Percentiles rank a stretch among this genome's conserved stretches.
Conservation (phyloP, 164 flowering plant genomes). For the Kalanchoe fedtschenkoi region DNA sequence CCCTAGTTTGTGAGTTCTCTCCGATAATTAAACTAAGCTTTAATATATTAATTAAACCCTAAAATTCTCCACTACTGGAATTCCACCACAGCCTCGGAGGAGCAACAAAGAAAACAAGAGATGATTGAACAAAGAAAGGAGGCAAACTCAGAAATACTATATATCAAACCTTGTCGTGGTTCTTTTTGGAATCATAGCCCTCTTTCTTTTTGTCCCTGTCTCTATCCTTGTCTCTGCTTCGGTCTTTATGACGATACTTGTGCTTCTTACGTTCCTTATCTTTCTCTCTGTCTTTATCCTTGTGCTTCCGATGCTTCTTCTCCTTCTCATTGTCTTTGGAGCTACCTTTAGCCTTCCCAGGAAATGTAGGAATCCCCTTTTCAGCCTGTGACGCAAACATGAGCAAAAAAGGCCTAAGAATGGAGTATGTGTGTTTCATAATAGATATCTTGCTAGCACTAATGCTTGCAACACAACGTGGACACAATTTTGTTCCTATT, state of each 20-base stretch:
- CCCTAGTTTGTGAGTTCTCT: neutral
- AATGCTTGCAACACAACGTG: neutral
- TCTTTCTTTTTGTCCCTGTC: conserved; percentile 64
- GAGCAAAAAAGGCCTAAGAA: neutral
- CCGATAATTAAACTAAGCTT: neutral
- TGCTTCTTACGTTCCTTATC: conserved; percentile 73
- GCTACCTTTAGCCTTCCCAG: conserved; percentile 44
- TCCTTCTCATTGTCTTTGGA: conserved; percentile 64
- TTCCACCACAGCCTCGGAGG: neutral
- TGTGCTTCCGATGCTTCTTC: conserved; percentile 40
- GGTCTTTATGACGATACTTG: conserved; percentile 62
- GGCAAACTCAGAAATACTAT: neutral
- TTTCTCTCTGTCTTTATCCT: conserved; percentile 62
- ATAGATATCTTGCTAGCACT: too few relatives aligned
- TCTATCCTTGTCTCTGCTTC: conserved; percentile 59
- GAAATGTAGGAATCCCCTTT: conserved; percentile 55
- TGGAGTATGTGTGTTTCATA: neutral
- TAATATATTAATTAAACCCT: too few relatives aligned
- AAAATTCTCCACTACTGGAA: neutral
- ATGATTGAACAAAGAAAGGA: neutral
- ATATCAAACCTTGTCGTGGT: conserved; percentile 41
- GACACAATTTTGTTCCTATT: neutral
- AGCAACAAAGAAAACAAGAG: neutral
- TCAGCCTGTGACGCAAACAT: conserved; percentile 36
- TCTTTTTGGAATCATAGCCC: conserved; percentile 53